Conservation (phyloP, 805 yeast genomes). For the Pichia rugopelliculosa region DNA sequence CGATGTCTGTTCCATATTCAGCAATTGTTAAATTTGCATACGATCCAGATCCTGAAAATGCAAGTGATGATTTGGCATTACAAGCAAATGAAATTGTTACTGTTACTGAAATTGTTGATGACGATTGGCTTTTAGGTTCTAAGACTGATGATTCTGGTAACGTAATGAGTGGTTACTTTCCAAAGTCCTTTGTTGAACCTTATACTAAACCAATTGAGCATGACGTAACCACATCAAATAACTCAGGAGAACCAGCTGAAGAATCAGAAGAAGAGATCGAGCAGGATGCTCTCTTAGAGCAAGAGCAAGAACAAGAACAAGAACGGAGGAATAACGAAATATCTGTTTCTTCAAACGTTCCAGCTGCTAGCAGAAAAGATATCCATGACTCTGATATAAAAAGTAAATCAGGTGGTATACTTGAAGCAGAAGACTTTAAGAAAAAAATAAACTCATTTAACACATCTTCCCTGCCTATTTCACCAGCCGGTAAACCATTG, state of each 20-base stretch:
- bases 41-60: conserved; percentile 39
- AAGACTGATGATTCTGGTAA: conserved; percentile 41
- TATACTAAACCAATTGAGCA: conserved; percentile 5
- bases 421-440: conserved; percentile 29
- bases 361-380: neutral
- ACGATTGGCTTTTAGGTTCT: conserved; percentile 82
- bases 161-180: conserved; percentile 68
- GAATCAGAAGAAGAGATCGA: conserved; percentile 2
- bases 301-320: too few relatives aligned
- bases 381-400: neutral
- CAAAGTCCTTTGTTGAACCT: conserved; percentile 67
- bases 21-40: conserved; percentile 27
- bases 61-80: conserved; percentile 78
- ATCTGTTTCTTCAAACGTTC: neutral
- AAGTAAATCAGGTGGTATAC: conserved; percentile 6
- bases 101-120: conserved; percentile 78
- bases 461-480: conserved; percentile 31
- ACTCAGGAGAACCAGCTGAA: neutral
- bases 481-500: conserved; percentile 27
- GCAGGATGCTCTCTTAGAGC: neutral
- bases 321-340: neutral
- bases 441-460: conserved; percentile 47
- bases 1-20: conserved; percentile 20
- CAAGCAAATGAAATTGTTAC: conserved; percentile 58
- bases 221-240: neutral